A percentile compares a stretch with the other conserved stretches of the same genome.
Conservation (phyloP, 331 rosid genomes). For the Rhamnella rubrinervis region DNA sequence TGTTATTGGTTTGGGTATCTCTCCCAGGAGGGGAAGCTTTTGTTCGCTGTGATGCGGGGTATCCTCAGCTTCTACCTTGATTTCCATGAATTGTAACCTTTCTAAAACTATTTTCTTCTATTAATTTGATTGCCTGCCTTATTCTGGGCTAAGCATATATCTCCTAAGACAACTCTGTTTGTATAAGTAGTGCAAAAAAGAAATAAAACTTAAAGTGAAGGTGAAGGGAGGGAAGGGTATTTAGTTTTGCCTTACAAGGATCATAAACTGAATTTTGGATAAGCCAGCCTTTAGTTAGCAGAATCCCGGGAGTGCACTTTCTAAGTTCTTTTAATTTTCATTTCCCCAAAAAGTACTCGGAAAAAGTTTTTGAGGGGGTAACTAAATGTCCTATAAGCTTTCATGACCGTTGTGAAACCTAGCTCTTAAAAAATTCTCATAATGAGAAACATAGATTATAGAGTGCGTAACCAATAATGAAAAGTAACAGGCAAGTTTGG, state of each 20-base stretch:
- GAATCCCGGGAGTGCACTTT: conserved; percentile 4
- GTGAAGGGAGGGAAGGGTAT: conserved; percentile 17
- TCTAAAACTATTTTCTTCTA: conserved; percentile 9
- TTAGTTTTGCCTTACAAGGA: conserved; percentile 59
- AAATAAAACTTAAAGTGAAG: conserved; percentile 18
- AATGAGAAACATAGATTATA: background rate
- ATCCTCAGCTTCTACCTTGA: conserved; percentile 31
- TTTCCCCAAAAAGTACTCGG: background rate
- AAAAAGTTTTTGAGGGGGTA: background rate
- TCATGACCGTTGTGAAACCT: conserved; percentile 7
- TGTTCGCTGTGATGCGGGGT: conserved; percentile 29
- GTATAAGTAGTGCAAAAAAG: conserved; percentile 9
- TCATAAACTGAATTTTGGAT: conserved; percentile 28
- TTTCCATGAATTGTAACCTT: conserved; percentile 43
- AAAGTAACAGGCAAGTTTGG: conserved; percentile 7
- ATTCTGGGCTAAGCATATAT: conserved; percentile 5
- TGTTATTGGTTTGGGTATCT: conserved; percentile 32
- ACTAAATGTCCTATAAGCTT: conserved; percentile 13
- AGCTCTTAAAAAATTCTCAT: background rate
- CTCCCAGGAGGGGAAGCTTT: conserved; percentile 54
- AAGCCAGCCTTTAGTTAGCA: conserved; percentile 13
- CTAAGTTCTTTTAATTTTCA: background rate
- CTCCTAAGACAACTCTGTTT: conserved; percentile 13
- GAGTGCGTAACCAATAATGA: conserved; percentile 21
- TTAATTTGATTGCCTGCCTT: conserved; percentile 21